A percentile compares a stretch with the other conserved stretches of the same genome.
phyloP scores from a whole-genome alignment of 352 stramenopile genomes.

The Globisporangium echinulatum region DNA sequence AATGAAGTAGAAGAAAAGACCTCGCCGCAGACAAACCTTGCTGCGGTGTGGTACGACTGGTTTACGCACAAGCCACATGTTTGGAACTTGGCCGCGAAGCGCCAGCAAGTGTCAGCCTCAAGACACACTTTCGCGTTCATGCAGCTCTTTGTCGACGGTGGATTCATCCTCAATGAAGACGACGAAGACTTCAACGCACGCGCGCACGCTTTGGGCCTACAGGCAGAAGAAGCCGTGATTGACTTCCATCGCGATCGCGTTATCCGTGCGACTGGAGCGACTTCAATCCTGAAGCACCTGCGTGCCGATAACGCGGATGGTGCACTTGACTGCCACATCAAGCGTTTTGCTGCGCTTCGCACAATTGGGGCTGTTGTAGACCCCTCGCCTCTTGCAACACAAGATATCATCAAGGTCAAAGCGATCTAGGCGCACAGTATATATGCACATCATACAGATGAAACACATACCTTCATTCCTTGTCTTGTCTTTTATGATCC shows the following conservation, averaged over 20 bases:
- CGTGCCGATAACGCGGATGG: not conserved
- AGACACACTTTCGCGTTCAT: not conserved
- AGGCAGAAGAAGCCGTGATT: not conserved
- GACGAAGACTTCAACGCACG: not conserved
- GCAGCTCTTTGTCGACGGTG: not conserved
- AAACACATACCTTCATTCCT: not conserved
- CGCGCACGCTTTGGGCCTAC: not conserved
- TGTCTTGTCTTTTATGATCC: not conserved
- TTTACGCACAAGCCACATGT: not conserved
- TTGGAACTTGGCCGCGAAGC: not conserved
- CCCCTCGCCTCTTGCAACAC: not conserved
- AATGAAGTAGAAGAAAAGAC: not conserved
- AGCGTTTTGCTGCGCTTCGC: not conserved
- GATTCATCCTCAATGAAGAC: not conserved
- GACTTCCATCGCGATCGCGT: not conserved
- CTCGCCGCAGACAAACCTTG: not conserved
- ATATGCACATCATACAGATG: not conserved
- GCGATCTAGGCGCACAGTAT: not conserved
- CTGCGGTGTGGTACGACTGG: not conserved
- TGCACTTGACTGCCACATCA: not conserved
- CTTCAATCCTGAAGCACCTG: not conserved
- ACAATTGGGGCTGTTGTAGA: not conserved
- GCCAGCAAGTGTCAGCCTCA: not conserved
- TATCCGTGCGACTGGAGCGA: not conserved
- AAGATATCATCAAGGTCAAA: not conserved